Evolutionary conservation across 228 moss, liverwort and hornwort genomes (phyloP).

Genomic region (Sphagnum magellanicum): DNA sequence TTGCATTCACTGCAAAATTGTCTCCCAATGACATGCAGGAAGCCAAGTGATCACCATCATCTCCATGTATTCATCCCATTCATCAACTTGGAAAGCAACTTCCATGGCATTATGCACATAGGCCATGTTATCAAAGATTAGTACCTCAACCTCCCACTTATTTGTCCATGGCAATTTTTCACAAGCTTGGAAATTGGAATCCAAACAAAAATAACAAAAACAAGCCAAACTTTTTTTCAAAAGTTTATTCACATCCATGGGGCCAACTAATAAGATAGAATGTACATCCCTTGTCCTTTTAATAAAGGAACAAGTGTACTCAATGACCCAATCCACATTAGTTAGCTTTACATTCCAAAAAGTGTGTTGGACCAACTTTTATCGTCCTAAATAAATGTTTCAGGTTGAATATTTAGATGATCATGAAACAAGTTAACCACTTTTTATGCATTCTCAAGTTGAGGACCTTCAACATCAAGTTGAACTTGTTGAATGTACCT

Average conservation of each 20-base stretch:
- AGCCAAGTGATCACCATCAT: background rate
- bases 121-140: background rate
- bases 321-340: background rate
- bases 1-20: slow-evolving; percentile 2
- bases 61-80: background rate
- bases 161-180: background rate
- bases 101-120: background rate
- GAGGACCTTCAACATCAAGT: background rate
- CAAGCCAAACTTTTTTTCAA: background rate
- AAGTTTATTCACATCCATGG: background rate
- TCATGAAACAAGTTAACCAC: slow-evolving; percentile 1
- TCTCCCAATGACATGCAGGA: background rate
- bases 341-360: background rate
- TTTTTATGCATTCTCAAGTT: background rate
- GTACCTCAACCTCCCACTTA: background rate
- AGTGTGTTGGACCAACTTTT: background rate
- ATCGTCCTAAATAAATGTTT: background rate
- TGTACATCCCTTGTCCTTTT: background rate
- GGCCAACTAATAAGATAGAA: background rate
- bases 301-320: background rate
- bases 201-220: background rate
- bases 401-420: background rate
- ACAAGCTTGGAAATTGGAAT: background rate
- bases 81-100: background rate
- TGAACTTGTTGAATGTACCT: background rate